Evolutionary conservation across 1,284 basidiomycete genomes (phyloP).

Genomic region (Sanghuangporus baumii): DNA sequence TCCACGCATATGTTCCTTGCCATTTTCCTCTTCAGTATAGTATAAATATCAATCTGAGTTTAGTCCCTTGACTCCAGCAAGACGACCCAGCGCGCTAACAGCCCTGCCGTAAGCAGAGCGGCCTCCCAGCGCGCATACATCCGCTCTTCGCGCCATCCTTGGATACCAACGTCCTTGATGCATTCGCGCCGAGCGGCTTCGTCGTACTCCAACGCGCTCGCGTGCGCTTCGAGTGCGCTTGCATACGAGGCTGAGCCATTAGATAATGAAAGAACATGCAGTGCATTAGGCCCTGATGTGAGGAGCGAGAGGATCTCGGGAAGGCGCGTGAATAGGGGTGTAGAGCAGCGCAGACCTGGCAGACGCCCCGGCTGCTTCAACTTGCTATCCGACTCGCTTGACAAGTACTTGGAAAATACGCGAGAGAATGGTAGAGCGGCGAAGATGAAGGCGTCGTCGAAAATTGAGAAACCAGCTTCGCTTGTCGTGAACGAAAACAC

Average conservation of each 20-base stretch:
- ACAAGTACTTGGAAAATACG: not conserved
- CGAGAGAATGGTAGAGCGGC: slow-evolving; percentile 3
- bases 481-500: slow-evolving; percentile 13
- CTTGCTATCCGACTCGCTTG: not conserved
- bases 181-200: slow-evolving; percentile 23
- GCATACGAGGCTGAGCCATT: slow-evolving; percentile 40
- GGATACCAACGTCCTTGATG: slow-evolving; percentile 31
- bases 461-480: slow-evolving; percentile 7
- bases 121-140: slow-evolving; percentile 48
- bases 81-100: slow-evolving; percentile 34
- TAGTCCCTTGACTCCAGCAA: slow-evolving; percentile 20
- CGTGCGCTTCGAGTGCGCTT: slow-evolving; percentile 21
- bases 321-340: slow-evolving; percentile 29
- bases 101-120: slow-evolving; percentile 36
- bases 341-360: slow-evolving; percentile 24
- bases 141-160: slow-evolving; percentile 43
- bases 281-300: slow-evolving; percentile 24
- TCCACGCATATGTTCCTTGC: not conserved
- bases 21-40: not conserved
- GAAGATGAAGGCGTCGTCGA: not conserved
- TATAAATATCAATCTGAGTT: not conserved
- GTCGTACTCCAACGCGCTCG: slow-evolving; percentile 29
- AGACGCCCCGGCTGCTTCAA: slow-evolving; percentile 18
- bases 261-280: slow-evolving; percentile 34
- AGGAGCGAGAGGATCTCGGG: slow-evolving; percentile 29